These are phyloP conservation scores for Persicaria tinctoria DNA, from an alignment of 148 eudicot species.

Conservation along the genomic window DNA sequence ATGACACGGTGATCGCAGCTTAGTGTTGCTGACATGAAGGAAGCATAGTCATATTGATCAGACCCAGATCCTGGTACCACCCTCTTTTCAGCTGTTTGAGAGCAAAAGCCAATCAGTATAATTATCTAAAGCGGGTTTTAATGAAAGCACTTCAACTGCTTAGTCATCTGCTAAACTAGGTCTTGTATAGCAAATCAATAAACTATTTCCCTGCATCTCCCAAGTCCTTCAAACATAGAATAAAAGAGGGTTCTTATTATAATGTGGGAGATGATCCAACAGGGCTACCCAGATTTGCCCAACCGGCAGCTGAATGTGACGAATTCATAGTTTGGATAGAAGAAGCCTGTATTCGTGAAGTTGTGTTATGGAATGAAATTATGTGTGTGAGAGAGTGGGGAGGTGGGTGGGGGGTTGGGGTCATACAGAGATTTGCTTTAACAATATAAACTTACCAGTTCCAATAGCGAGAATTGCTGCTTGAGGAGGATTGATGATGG, in stretches of 20 bases:
- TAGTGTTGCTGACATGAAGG: conserved; percentile 77
- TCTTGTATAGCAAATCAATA: background rate
- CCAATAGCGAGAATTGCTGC: conserved; percentile 94
- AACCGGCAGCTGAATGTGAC: background rate
- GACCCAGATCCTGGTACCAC: conserved; percentile 59
- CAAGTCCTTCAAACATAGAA: no score
- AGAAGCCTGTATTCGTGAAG: background rate
- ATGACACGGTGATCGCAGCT: conserved; percentile 98
- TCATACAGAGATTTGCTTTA: background rate
- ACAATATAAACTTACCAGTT: conserved; percentile 42
- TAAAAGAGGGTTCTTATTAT: no score
- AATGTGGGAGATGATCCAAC: no score
- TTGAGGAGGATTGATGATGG: conserved; percentile 96
- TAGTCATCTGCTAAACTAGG: background rate
- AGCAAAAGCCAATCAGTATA: background rate
- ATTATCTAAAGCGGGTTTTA: background rate
- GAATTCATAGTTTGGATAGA: background rate
- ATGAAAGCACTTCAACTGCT: background rate
- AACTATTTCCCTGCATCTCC: background rate
- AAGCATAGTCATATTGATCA: conserved; percentile 62
- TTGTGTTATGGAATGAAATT: background rate
- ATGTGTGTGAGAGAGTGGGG: background rate
- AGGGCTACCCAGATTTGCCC: background rate
- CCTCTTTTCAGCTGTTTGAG: conserved; percentile 81
- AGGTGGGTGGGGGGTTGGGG: no score